phyloP scores from a whole-genome alignment of 345 rosid genomes.

The Populus pruinosa region DNA sequence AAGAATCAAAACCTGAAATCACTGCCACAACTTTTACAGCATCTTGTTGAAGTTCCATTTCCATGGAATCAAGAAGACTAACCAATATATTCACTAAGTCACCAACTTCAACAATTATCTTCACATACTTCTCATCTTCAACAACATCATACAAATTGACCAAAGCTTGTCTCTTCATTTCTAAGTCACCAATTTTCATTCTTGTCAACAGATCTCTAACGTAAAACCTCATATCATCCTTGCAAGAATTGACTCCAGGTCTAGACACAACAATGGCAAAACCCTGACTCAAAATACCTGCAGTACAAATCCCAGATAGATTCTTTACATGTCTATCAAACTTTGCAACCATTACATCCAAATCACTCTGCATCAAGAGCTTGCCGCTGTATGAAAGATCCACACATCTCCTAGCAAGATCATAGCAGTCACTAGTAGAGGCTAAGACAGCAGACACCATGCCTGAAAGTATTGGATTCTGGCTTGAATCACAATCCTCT shows the following conservation, averaged over 20 bases:
- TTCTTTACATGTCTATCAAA: constrained; percentile 51
- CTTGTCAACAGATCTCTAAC: constrained; percentile 76
- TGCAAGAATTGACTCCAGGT: constrained; percentile 58
- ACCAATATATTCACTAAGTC: constrained; percentile 50
- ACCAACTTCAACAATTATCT: constrained; percentile 44
- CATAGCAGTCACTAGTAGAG: constrained; percentile 47
- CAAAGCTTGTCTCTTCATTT: constrained; percentile 82
- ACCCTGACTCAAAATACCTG: constrained; percentile 58
- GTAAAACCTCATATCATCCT: constrained; percentile 83
- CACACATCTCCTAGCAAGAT: constrained; percentile 68
- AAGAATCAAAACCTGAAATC: constrained; percentile 58
- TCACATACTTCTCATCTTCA: constrained; percentile 66
- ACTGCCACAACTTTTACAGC: constrained; percentile 53
- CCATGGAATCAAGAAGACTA: constrained; percentile 55
- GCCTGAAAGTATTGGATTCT: constrained; percentile 43
- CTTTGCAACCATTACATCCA: constrained; percentile 59
- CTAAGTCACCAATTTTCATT: constrained; percentile 82
- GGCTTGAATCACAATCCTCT: constrained; percentile 47
- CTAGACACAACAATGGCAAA: constrained; percentile 79
- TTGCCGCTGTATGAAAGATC: constrained; percentile 77
- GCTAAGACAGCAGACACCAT: constrained; percentile 42
- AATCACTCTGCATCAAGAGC: constrained; percentile 95
- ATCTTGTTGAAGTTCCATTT: constrained; percentile 51
- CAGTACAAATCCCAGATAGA: constrained; percentile 56
- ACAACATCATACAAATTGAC: constrained; percentile 49